Base-by-base conservation (phyloP, 441 rosid species). In the Erodium texanum region DNA sequence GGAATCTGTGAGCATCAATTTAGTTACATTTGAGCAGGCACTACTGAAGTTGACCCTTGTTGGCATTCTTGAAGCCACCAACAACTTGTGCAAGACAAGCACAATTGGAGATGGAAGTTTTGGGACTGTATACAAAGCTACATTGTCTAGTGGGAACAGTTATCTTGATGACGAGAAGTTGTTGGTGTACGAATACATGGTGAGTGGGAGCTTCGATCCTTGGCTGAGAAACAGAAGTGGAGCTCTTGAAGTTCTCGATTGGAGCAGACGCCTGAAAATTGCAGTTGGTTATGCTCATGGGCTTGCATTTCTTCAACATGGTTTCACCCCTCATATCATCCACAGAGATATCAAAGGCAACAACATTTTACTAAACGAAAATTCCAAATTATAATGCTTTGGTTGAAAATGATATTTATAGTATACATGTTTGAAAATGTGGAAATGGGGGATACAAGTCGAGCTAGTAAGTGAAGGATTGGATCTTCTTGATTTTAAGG, bases 121-220 rank as follows among this genome's bases (percentile, higher is more conserved):
- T 0, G 95, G 92, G 36, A 79, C 83, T 76, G 95, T 89, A 14
- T 86, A 85, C 73, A 86, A 82, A 70, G 92, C 87, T 23, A 3
- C 32, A 10, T 77, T 91, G 54, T 82, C 80, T 0, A 74, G 77
- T 64, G 90, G 88, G 8, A 88, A 91, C 75, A 89, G 96, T 75
- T 86, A 93, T 23, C 78, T 76, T 3, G 84, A 82, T 6, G 96
- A 89, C 68, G 99, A 94, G 75, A 94, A 91, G 82, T 83, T 91
- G 15, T 95, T 94, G 19, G 94, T 94, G 38, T 94, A 94, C 16
- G 96, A 94, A 72, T 94, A 94, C 65, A 89, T 94, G 97, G 85
- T 81, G 4, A 89, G 88, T 62, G 97, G 97, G 18, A 88, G 96
- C 81, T 81, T 91, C 36, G 99, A 93, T 71, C 87, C 79, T 68